These are phyloP conservation scores for Rhododendron ferrugineum DNA, from an alignment of 148 eudicot species.

Conservation along the genomic window DNA sequence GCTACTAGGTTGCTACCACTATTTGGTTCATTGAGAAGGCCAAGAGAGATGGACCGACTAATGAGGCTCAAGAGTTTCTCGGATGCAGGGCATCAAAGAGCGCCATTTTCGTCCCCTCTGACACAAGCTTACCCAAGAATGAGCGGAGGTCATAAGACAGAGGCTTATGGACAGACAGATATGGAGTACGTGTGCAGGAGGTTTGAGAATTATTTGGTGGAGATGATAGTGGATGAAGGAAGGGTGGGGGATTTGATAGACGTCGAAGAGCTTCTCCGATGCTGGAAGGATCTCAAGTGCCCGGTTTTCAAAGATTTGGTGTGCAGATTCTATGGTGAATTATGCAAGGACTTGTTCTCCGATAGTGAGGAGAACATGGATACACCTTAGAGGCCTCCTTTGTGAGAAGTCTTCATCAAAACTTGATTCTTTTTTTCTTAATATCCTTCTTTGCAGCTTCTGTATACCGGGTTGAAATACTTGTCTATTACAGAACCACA, in stretches of 20 bases:
- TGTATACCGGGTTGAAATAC: not conserved
- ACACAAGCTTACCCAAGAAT: constrained; percentile 46
- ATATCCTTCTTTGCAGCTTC: not conserved
- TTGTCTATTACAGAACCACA: not conserved
- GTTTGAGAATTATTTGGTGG: constrained; percentile 70
- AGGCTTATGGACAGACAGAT: constrained; percentile 24
- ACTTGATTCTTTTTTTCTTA: not conserved
- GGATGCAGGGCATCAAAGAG: constrained; percentile 35
- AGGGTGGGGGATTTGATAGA: constrained; percentile 55
- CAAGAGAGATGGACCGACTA: constrained; percentile 49
- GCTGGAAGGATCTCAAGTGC: constrained; percentile 70
- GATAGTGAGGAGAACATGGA: constrained; percentile 26
- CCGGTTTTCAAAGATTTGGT: constrained; percentile 75
- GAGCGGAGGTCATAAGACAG: constrained; percentile 21
- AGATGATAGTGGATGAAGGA: constrained; percentile 78
- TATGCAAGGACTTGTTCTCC: constrained; percentile 66
- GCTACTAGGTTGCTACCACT: constrained; percentile 35
- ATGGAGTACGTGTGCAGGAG: constrained; percentile 58
- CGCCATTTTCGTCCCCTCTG: constrained; percentile 54
- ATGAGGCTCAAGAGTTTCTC: constrained; percentile 40
- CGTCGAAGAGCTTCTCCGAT: constrained; percentile 69
- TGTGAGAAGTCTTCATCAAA: not conserved
- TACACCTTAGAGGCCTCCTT: not conserved
- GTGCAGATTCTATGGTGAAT: constrained; percentile 74
- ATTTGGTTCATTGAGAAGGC: constrained; percentile 29